Evolutionary conservation across 163 green algal species (phyloP), one percentile per base, ranked within the genome.

Genomic region (Coccomyxa subellipsoidea): DNA sequence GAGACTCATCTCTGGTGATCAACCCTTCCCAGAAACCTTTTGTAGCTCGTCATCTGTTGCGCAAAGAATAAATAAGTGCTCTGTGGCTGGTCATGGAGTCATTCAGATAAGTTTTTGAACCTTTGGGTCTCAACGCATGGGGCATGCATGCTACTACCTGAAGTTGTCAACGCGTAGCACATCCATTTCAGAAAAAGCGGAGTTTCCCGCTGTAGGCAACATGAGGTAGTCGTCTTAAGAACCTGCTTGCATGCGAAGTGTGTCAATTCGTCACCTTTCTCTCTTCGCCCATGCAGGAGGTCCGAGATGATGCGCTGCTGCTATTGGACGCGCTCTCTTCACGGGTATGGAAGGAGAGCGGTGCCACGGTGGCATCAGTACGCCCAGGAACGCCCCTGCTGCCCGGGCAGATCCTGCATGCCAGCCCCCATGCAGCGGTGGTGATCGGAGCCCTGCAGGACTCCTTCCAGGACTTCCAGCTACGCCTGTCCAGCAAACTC

Each of bases 381-480:
- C n/a, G 78, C 72, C 73, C 32, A n/a, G 34, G n/a, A 37, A 18
- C 8, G 7, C 76, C 38, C 10, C 27, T 21, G 71, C 54, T 76
- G 35, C 15, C 35, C 77, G 66, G 69, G 27, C 71, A 38, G 31
- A 37, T 39, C 75, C 27, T 66, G 66, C 31, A 47, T 77, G 37
- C 77, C 59, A 69, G 83, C 83, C 29, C 80, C 35, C 70, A 72
- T 18, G 54, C 81, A 47, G 79, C 87, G 38, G 83, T 94, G 32
- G 89, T 97, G 53, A 86, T 97, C 29, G 93, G 94, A 54, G 83
- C 54, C 21, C 85, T 98, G 79, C 90, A 92, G 75, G 94, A 97
- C 81, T 92, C 90, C 0, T 97, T 98, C 85, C 89, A 94, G 80
- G 80, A 90, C 40, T 97, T 96, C 76, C 95, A 97, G 86, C 92